Evolutionary conservation across 768 basidiomycete species (phyloP).

Genomic region (Lentinula aciculospora): DNA sequence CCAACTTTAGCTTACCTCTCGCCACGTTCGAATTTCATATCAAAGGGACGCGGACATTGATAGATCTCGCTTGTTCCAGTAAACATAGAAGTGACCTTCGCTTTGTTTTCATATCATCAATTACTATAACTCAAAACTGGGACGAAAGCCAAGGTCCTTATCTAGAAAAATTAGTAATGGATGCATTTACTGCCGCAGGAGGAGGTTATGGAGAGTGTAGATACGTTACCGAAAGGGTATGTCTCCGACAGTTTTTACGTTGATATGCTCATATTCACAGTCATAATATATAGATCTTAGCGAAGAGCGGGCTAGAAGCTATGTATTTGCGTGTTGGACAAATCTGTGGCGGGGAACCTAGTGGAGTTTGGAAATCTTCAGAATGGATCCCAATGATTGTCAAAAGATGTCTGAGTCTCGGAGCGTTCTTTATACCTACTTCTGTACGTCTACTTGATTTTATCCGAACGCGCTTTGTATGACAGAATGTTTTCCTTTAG

Average conservation of each 20-base stretch:
- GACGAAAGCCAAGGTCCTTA: slow-evolving; percentile 12
- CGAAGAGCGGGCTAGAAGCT: slow-evolving; percentile 17
- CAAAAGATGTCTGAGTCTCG: slow-evolving; percentile 22
- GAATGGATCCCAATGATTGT: slow-evolving; percentile 31
- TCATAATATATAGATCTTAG: slow-evolving; percentile 15
- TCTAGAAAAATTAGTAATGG: slow-evolving; percentile 15
- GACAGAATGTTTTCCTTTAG: too few relatives aligned
- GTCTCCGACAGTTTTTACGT: not conserved
- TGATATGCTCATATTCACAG: not conserved
- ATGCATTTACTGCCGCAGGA: slow-evolving; percentile 9
- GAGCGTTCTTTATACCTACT: slow-evolving; percentile 13
- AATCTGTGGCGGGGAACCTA: slow-evolving; percentile 21
- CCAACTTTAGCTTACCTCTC: slow-evolving; percentile 31
- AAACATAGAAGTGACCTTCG: slow-evolving; percentile 9
- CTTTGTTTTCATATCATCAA: slow-evolving; percentile 23
- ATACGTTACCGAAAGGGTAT: slow-evolving; percentile 14
- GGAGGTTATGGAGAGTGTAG: slow-evolving; percentile 15
- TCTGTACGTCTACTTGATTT: slow-evolving; percentile 17
- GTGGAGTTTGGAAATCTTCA: slow-evolving; percentile 26
- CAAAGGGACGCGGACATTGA: slow-evolving; percentile 19
- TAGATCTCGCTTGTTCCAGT: slow-evolving; percentile 18
- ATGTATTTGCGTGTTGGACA: slow-evolving; percentile 27
- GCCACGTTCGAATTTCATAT: slow-evolving; percentile 27
- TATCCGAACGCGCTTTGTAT: too few relatives aligned
- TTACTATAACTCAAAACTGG: slow-evolving; percentile 24